phyloP scores from a whole-genome alignment of 2,329 filamentous ascomycete species.

The Venturia nashicola region DNA sequence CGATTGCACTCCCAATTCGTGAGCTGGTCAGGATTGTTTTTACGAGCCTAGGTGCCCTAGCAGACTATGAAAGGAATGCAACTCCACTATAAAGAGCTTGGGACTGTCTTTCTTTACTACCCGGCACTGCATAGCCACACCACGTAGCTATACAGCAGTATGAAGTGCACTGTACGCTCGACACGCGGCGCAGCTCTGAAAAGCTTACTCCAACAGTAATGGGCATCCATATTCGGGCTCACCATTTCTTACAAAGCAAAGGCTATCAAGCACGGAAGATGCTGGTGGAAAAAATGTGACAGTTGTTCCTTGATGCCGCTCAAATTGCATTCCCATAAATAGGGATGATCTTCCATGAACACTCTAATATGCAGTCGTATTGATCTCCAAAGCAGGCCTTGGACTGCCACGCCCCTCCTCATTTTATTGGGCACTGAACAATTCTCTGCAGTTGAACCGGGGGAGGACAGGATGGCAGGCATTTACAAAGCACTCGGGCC shows the following conservation, averaged over 20 bases:
- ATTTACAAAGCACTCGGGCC: not conserved
- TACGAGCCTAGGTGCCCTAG: not conserved
- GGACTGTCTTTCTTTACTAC: not conserved
- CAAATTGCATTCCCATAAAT: not conserved
- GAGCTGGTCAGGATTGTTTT: not conserved
- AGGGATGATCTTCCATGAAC: not conserved
- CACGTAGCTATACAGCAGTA: not conserved
- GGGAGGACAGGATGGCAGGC: not conserved
- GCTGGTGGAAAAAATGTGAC: slow-evolving; percentile 13
- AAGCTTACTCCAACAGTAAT: not conserved
- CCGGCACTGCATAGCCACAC: not conserved
- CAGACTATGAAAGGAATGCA: not conserved
- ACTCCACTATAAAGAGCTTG: not conserved
- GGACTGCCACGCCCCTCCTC: not conserved
- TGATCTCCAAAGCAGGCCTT: not conserved
- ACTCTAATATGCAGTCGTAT: not conserved
- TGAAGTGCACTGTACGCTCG: not conserved
- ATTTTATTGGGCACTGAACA: not conserved
- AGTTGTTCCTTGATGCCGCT: slow-evolving; percentile 14
- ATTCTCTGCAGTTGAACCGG: not conserved
- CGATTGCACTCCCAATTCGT: not conserved
- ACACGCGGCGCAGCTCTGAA: not conserved
- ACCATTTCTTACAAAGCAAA: not conserved
- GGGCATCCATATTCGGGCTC: not conserved
- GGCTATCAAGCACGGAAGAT: not conserved